Evolutionary conservation across 768 basidiomycete species (phyloP).

Genomic region (Suillus lakei): DNA sequence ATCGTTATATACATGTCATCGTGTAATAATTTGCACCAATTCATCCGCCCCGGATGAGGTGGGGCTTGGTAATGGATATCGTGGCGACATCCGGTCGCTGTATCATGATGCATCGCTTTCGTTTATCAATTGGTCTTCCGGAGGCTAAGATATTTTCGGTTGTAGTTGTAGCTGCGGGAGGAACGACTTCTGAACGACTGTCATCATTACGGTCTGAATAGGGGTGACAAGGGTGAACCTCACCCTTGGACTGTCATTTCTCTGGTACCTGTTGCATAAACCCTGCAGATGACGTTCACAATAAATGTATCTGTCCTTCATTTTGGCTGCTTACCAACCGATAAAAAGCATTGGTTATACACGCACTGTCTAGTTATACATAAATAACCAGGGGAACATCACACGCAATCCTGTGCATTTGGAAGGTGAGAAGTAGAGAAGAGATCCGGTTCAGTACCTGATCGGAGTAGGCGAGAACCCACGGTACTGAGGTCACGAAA

Average conservation of each 20-base stretch:
- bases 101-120: neutral
- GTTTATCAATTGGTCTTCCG: neutral
- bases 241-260: neutral
- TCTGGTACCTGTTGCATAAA: neutral
- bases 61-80: neutral
- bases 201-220: neutral
- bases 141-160: neutral
- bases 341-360: neutral
- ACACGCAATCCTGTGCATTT: neutral
- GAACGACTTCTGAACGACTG: neutral
- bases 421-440: neutral
- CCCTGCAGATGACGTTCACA: neutral
- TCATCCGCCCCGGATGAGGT: neutral
- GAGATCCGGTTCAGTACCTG: neutral
- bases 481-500: neutral
- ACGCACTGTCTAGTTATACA: neutral
- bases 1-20: neutral
- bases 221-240: neutral
- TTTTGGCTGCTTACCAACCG: neutral
- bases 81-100: neutral
- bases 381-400: neutral
- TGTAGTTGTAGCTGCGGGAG: neutral
- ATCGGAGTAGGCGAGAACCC: neutral
- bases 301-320: neutral
- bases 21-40: neutral